Conservation (phyloP, 2,329 filamentous ascomycete species). For the Calonectria pteridis region DNA sequence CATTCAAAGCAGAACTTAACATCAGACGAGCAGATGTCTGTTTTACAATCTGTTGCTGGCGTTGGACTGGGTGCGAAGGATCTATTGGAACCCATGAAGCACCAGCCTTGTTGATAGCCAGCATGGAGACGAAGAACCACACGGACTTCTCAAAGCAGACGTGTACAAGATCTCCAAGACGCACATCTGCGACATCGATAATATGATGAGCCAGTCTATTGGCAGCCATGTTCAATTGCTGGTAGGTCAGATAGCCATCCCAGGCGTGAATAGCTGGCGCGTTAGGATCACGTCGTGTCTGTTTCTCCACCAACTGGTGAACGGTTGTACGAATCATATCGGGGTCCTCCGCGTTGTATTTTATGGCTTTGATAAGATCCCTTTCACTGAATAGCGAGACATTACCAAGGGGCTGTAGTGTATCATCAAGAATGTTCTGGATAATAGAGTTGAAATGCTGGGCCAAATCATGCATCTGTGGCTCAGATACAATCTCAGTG, state of each 20-base stretch:
- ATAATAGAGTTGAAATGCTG: not conserved
- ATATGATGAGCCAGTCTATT: slow-evolving; percentile 9
- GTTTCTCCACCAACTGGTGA: not conserved
- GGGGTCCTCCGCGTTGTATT: not conserved
- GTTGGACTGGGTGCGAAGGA: not conserved
- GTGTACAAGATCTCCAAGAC: not conserved
- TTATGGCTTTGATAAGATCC: not conserved
- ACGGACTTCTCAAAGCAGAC: not conserved
- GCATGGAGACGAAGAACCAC: not conserved
- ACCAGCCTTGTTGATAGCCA: not conserved
- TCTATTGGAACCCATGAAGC: not conserved
- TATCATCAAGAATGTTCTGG: not conserved
- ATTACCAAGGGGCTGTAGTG: not conserved
- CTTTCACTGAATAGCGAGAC: not conserved
- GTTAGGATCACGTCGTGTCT: not conserved
- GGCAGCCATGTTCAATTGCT: not conserved
- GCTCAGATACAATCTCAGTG: slow-evolving; percentile 32
- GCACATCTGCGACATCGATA: not conserved
- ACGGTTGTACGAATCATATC: not conserved
- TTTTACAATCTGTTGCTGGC: not conserved
- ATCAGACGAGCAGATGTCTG: not conserved
- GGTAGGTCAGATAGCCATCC: not conserved
- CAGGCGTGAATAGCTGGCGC: not conserved
- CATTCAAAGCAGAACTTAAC: not conserved
- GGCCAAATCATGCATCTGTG: not conserved